Percentiles rank a stretch among this genome's conserved stretches.
Evolutionary conservation across 352 stramenopile genomes (phyloP).

Genomic region (Phytophthora kernoviae): DNA sequence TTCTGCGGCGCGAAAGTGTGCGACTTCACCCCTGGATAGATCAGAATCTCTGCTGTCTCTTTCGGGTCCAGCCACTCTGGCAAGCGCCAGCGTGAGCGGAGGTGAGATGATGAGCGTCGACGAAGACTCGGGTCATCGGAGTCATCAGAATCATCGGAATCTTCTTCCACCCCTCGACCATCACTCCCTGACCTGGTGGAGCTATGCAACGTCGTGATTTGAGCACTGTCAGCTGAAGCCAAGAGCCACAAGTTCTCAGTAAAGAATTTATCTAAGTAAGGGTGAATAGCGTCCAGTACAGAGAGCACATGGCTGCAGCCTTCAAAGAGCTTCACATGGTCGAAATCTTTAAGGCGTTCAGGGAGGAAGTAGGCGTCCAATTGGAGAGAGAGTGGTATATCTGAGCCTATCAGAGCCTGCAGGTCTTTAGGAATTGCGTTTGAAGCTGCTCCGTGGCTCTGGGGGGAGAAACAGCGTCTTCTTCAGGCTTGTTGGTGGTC

Average conservation of each 20-base stretch:
- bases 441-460: neutral
- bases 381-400: slow-evolving; percentile 47
- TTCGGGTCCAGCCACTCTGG: slow-evolving; percentile 53
- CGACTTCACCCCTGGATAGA: slow-evolving; percentile 56
- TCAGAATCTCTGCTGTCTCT: slow-evolving; percentile 50
- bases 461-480: slow-evolving; percentile 2
- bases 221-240: slow-evolving; percentile 29
- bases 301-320: slow-evolving; percentile 61
- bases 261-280: slow-evolving; percentile 64
- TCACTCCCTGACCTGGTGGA: slow-evolving; percentile 38
- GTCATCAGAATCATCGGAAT: slow-evolving; percentile 45
- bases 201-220: slow-evolving; percentile 46
- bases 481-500: slow-evolving; percentile 1
- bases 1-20: slow-evolving; percentile 59
- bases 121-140: slow-evolving; percentile 27
- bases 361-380: slow-evolving; percentile 55
- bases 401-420: slow-evolving; percentile 15
- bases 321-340: slow-evolving; percentile 59
- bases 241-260: slow-evolving; percentile 40
- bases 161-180: slow-evolving; percentile 34
- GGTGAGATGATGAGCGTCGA: slow-evolving; percentile 29
- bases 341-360: slow-evolving; percentile 49
- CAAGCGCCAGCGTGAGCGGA: slow-evolving; percentile 38
- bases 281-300: slow-evolving; percentile 65
- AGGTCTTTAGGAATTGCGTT: slow-evolving; percentile 31